Evolutionary conservation across 1,284 basidiomycete species (phyloP), one percentile per base, ranked within the genome.

Genomic region (Ceratobasidium theobromae): DNA sequence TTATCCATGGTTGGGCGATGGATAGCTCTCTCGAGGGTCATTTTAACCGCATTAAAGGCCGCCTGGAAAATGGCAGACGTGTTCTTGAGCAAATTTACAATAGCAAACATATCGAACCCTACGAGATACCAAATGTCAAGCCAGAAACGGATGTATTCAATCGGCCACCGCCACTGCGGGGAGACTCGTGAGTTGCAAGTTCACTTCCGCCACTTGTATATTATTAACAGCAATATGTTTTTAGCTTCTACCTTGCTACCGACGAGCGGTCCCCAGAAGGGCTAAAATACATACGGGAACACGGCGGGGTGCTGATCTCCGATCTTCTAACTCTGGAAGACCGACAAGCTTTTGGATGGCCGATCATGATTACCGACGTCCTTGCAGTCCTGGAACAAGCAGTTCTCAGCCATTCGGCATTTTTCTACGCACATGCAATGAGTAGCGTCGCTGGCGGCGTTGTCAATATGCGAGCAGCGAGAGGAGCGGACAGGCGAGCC

Each of bases 171-270:
- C 75, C 75, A 0, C 65, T 45, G 1, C 54, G 53, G 1, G 66
- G 64, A 6, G 75, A 76, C 52, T 70, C 71, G 74, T 76, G 53
- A 33, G 75, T 71, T 9, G 16, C 40, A 30, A 3, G 28, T 6
- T 30, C 27, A 30, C 43, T 14, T 12, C 3, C 5, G 45, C 21
- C 11, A n/a, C n/a, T n/a, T n/a, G n/a, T n/a, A n/a, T n/a, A n/a
- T n/a, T n/a, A n/a, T n/a, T n/a, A n/a, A n/a, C n/a, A n/a, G n/a
- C n/a, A n/a, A n/a, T n/a, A n/a, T 40, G 21, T 66, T 38, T 18
- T 23, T 38, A 80, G 78, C 25, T 82, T 77, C 70, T 82, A 79
- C 70, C 73, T 82, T 18, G 81, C 81, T 0, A 81, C 81, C 8
- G 81, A 81, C 60, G 81, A 82, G 65, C 76, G 79, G 18, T 73